phyloP scores from a whole-genome alignment of 441 rosid genomes.

The Corymbia calophylla region DNA sequence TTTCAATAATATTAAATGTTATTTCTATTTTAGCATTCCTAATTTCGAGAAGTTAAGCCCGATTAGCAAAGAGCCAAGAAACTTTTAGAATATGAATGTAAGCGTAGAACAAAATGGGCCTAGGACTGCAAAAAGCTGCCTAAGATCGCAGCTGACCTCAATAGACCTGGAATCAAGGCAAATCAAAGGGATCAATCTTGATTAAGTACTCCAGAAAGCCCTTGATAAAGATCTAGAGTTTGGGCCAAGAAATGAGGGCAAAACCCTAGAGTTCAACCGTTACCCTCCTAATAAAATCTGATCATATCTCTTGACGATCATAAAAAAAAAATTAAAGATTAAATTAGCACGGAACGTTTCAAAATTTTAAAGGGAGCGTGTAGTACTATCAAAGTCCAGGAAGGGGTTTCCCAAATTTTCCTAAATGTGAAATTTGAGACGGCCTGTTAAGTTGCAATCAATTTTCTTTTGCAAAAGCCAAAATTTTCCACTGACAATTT shows the following conservation, averaged over 20 bases:
- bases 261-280: neutral
- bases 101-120: neutral
- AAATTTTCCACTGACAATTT: neutral
- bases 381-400: neutral
- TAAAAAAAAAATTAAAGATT: too few relatives aligned
- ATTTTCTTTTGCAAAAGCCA: neutral
- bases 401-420: neutral
- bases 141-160: rapidly evolving
- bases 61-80: neutral
- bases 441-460: neutral
- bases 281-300: neutral
- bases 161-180: neutral
- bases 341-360: too few relatives aligned
- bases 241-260: too few relatives aligned
- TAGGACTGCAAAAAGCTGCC: neutral
- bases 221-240: neutral
- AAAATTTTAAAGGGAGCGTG: rapidly evolving
- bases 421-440: neutral
- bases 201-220: neutral
- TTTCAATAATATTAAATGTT: neutral
- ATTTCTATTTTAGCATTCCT: too few relatives aligned
- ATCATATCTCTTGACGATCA: neutral
- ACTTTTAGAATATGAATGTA: neutral
- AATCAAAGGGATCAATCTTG: neutral
- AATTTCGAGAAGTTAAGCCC: neutral